Conservation (phyloP, 441 rosid genomes). For the Mallotus japonicus region DNA sequence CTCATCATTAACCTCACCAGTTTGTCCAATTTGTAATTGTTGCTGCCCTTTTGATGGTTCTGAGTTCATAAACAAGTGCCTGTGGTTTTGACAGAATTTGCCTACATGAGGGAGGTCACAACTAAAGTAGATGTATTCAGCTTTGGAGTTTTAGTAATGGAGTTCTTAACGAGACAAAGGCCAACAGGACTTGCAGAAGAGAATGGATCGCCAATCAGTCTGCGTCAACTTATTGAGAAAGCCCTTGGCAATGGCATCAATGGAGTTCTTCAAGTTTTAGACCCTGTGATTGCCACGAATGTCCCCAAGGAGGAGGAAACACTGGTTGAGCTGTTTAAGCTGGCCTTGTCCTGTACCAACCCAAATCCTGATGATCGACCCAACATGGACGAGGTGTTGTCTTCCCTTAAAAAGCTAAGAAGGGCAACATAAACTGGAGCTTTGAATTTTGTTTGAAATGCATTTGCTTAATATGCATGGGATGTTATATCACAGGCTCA, state of each 20-base stretch:
- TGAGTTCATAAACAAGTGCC: neutral
- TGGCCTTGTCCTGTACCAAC: slow-evolving; percentile 58
- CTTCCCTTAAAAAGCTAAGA: slow-evolving; percentile 46
- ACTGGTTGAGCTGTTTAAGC: slow-evolving; percentile 44
- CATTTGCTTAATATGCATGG: no score
- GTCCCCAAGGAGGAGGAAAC: slow-evolving; percentile 32
- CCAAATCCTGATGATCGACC: slow-evolving; percentile 67
- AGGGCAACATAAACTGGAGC: neutral
- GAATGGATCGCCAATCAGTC: slow-evolving; percentile 44
- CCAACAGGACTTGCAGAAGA: slow-evolving; percentile 63
- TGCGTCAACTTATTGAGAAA: slow-evolving; percentile 54
- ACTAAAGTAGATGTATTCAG: slow-evolving; percentile 85
- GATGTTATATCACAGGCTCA: no score
- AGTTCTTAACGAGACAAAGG: slow-evolving; percentile 62
- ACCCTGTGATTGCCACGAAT: slow-evolving; percentile 38
- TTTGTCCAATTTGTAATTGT: neutral
- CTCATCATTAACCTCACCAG: no score
- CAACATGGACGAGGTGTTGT: slow-evolving; percentile 52
- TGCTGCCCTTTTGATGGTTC: neutral
- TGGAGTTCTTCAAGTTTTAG: slow-evolving; percentile 54
- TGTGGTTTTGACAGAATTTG: slow-evolving; percentile 51
- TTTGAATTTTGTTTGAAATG: no score
- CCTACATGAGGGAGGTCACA: slow-evolving; percentile 74
- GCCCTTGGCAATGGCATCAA: slow-evolving; percentile 39
- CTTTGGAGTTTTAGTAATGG: slow-evolving; percentile 72